Conservation (phyloP, 306 rosid species). For the Prunus persica region DNA sequence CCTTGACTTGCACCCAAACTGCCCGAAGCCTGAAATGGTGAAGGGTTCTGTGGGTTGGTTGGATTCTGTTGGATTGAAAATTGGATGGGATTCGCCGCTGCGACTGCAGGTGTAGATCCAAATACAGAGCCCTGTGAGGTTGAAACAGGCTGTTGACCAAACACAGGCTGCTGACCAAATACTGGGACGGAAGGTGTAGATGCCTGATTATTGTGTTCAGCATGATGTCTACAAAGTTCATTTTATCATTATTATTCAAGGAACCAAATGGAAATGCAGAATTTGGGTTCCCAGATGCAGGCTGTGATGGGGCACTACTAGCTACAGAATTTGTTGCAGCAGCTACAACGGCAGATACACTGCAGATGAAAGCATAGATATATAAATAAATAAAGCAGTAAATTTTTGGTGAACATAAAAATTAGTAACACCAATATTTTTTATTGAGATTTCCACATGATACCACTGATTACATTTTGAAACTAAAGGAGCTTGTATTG, state of each 20-base stretch:
- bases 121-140: constrained; percentile 50
- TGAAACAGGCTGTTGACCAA: constrained; percentile 22
- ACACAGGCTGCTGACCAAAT: constrained; percentile 48
- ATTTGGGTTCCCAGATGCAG: constrained; percentile 52
- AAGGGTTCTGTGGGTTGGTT: constrained; percentile 45
- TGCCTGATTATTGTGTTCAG: constrained; percentile 70
- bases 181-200: constrained; percentile 34
- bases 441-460: not conserved
- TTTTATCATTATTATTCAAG: constrained; percentile 57
- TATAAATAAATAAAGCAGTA: not conserved
- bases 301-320: constrained; percentile 40
- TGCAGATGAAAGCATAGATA: constrained; percentile 30
- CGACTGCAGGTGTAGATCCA: constrained; percentile 41
- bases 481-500: not conserved
- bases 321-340: constrained; percentile 29
- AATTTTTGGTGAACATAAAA: not conserved
- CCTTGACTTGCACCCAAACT: constrained; percentile 52
- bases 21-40: constrained; percentile 72
- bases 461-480: not conserved
- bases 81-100: constrained; percentile 47
- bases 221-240: constrained; percentile 83
- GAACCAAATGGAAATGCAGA: constrained; percentile 41
- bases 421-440: not conserved
- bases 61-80: constrained; percentile 57
- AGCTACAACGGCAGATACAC: constrained; percentile 34